Conservation (phyloP, 495 filamentous ascomycete genomes). For the Aspergillus egyptiacus region DNA sequence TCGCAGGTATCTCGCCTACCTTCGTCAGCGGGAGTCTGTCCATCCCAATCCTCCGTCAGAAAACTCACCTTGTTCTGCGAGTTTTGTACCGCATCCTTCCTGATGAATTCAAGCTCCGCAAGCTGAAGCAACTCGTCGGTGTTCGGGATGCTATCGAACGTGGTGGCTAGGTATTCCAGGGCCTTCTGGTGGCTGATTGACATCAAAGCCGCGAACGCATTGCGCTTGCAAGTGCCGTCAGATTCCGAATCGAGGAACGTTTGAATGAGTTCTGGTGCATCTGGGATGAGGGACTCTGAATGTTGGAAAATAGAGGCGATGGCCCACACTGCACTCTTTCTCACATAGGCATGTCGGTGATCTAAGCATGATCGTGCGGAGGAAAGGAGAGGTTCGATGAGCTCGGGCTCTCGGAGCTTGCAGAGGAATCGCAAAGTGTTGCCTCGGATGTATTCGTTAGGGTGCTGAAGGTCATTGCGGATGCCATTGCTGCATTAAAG, state of each 20-base stretch:
- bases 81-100: conserved; percentile 95
- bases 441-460: conserved; percentile 97
- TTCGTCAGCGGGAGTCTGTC: conserved; percentile 22
- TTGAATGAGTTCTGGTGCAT: conserved; percentile 88
- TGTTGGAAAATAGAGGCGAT: conserved; percentile 89
- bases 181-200: conserved; percentile 92
- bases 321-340: conserved; percentile 96
- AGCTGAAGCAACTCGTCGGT: conserved; percentile 91
- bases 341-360: conserved; percentile 93
- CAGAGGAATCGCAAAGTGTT: conserved; percentile 94
- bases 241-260: conserved; percentile 87
- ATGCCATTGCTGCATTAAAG: conserved; percentile 80
- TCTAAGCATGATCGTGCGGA: conserved; percentile 88
- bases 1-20: conserved; percentile 77
- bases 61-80: conserved; percentile 78
- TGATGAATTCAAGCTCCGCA: conserved; percentile 91
- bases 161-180: conserved; percentile 79
- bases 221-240: conserved; percentile 95
- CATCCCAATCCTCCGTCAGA: background rate
- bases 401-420: conserved; percentile 92
- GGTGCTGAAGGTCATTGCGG: conserved; percentile 90
- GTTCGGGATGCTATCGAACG: conserved; percentile 90
- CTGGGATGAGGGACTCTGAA: conserved; percentile 86
- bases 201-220: conserved; percentile 88
- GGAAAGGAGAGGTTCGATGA: conserved; percentile 91